A percentile compares a stretch with the other conserved stretches of the same genome.
Evolutionary conservation across 805 yeast species (phyloP).

Genomic region (Debaryomyces castellii): DNA sequence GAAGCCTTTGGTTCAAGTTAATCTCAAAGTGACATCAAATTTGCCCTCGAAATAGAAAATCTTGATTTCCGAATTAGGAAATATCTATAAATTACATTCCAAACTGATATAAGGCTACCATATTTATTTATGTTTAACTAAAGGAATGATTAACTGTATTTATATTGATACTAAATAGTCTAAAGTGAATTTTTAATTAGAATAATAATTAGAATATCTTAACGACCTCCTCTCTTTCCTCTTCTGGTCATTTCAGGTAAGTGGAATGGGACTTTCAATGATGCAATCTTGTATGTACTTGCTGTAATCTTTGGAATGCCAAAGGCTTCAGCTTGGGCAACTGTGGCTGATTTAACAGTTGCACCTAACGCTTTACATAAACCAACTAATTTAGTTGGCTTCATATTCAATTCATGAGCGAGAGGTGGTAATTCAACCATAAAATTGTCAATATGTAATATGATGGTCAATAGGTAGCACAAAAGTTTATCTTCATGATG

Average conservation of each 20-base stretch:
- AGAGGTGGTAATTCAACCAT: conserved; percentile 74
- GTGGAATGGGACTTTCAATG: conserved; percentile 83
- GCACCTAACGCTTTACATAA: conserved; percentile 85
- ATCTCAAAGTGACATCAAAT: not conserved
- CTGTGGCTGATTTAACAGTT: conserved; percentile 65
- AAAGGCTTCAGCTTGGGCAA: conserved; percentile 71
- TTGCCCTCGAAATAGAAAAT: conserved; percentile 6
- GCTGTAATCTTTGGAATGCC: conserved; percentile 63
- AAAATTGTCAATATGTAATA: conserved; percentile 75
- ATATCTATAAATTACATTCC: not conserved
- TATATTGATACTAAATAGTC: not conserved
- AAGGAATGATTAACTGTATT: not conserved
- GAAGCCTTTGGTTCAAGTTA: not conserved
- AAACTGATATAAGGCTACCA: not conserved
- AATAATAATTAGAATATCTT: not conserved
- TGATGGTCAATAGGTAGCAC: conserved; percentile 70
- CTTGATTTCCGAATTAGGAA: conserved; percentile 7
- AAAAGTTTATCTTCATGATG: conserved; percentile 82
- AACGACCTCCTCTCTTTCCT: conserved; percentile 37
- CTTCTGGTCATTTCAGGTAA: conserved; percentile 80
- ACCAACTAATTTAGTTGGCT: conserved; percentile 67
- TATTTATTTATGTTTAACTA: too few species aligned
- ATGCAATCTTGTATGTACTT: conserved; percentile 72
- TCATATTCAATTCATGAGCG: conserved; percentile 80
- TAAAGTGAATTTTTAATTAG: not conserved